phyloP scores from a whole-genome alignment of 2,329 filamentous ascomycete species.

The Didymellaceae sp. region DNA sequence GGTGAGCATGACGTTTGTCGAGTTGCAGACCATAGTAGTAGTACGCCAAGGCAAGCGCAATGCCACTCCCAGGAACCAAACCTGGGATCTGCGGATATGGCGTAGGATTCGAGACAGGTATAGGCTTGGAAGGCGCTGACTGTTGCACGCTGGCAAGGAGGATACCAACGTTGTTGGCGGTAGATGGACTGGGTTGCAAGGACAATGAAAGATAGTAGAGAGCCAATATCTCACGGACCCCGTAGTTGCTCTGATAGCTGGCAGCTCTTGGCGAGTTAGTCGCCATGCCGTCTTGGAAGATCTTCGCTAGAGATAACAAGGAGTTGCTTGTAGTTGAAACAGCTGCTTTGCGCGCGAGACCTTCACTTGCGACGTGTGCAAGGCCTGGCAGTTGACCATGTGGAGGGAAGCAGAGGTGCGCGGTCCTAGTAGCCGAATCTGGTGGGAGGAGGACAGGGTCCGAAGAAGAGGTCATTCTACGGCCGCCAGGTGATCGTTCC shows the following conservation, averaged over 20 bases:
- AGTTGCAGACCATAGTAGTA: slow-evolving; percentile 93
- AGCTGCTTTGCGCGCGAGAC: slow-evolving; percentile 76
- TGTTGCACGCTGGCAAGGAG: slow-evolving; percentile 94
- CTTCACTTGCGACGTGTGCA: slow-evolving; percentile 69
- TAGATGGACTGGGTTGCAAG: slow-evolving; percentile 93
- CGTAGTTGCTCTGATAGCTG: slow-evolving; percentile 68
- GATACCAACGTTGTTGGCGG: slow-evolving; percentile 97
- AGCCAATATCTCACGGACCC: slow-evolving; percentile 89
- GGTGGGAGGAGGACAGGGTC: slow-evolving; percentile 82
- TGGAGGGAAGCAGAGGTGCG: slow-evolving; percentile 79
- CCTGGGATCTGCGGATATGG: slow-evolving; percentile 68
- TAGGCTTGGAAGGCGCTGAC: slow-evolving; percentile 53
- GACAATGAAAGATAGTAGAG: slow-evolving; percentile 96
- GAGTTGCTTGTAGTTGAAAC: slow-evolving; percentile 96
- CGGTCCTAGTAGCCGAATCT: slow-evolving; percentile 81
- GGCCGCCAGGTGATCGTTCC: slow-evolving; percentile 43
- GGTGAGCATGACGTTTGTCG: slow-evolving; percentile 87
- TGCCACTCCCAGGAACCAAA: slow-evolving; percentile 82
- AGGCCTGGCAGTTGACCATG: slow-evolving; percentile 82
- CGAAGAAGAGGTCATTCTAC: slow-evolving; percentile 42
- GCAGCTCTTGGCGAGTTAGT: slow-evolving; percentile 65
- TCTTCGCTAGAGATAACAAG: slow-evolving; percentile 91
- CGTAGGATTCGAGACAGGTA: slow-evolving; percentile 48
- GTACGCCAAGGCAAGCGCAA: slow-evolving; percentile 87
- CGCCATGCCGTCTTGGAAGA: slow-evolving; percentile 95